These are phyloP conservation scores for Echeveria elegans DNA, from an alignment of 164 flowering plant species.

Conservation along the genomic window DNA sequence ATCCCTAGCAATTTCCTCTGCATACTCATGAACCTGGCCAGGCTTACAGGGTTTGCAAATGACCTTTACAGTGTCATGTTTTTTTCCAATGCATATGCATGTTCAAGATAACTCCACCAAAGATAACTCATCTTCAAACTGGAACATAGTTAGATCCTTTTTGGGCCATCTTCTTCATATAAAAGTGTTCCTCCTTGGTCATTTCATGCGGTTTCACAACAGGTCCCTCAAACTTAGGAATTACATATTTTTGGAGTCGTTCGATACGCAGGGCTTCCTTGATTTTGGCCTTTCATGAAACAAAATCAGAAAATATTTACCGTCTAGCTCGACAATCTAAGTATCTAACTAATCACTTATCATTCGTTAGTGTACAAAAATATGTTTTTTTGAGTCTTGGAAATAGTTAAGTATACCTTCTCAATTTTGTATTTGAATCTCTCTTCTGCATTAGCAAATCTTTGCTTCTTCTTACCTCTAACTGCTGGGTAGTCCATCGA, in stretches of 20 bases:
- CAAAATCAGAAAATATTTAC: background rate
- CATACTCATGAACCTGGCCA: slow-evolving; percentile 69
- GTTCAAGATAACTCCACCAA: slow-evolving; percentile 91
- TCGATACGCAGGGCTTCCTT: slow-evolving; percentile 75
- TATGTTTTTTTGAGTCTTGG: background rate
- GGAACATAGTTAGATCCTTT: slow-evolving; percentile 80
- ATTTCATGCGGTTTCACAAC: slow-evolving; percentile 44
- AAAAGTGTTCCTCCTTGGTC: slow-evolving; percentile 81
- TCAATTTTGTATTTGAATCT: slow-evolving; percentile 71
- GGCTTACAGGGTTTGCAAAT: slow-evolving; percentile 83
- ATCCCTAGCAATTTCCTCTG: slow-evolving; percentile 71
- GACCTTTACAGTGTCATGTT: slow-evolving; percentile 91
- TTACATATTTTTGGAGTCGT: slow-evolving; percentile 71
- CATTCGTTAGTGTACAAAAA: background rate
- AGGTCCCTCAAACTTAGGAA: slow-evolving; percentile 78
- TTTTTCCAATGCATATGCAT: slow-evolving; percentile 99
- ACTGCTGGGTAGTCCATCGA: too few relatives aligned
- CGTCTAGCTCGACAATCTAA: background rate
- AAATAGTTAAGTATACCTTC: slow-evolving; percentile 30
- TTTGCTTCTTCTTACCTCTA: slow-evolving; percentile 59
- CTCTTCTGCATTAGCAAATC: slow-evolving; percentile 58
- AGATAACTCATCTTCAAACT: slow-evolving; percentile 80
- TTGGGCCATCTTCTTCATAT: slow-evolving; percentile 84
- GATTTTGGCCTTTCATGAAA: slow-evolving; percentile 60
- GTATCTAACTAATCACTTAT: background rate